Evolutionary conservation across 2,329 filamentous ascomycete species (phyloP), one percentile per base, ranked within the genome.

Genomic region (Cladobotryum mycophilum): DNA sequence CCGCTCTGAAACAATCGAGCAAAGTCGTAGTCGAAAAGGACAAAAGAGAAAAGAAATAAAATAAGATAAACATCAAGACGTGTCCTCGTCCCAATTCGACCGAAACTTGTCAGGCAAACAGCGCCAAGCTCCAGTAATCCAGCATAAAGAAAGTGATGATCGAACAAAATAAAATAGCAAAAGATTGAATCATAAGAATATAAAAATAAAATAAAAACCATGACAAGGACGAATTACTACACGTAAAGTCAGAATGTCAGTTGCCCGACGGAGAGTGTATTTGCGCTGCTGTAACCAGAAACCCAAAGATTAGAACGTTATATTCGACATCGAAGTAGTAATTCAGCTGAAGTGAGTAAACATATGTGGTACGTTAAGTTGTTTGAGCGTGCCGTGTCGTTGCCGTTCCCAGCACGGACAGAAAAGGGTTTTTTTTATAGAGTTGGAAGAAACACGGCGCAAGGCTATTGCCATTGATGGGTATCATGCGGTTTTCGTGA

Each of bases 401-500:
- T 46, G 33, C 33, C 43, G 15, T 41, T 49, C 37, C 40, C 15
- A 38, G 45, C 36, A 49, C 46, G 15, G n/a, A 33, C 37, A 30
- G n/a, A 42, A 17, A 17, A 17, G 13, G 41, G 11, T 45, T n/a
- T n/a, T n/a, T n/a, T n/a, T 17, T n/a, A 47, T 51, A 46, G 20
- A 20, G 37, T 46, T 52, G 40, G 45, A 34, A 33, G 38, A 45
- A 41, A 47, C 42, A 33, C 20, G 18, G 36, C 49, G 25, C 35
- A 15, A 5, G 11, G 36, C 40, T 14, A 11, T 53, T 49, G 57
- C 52, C 54, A 51, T 41, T 51, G 55, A 36, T 58, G 49, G 17
- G 55, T 52, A 22, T 60, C 58, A 35, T 54, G 59, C 36, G 51
- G 45, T 43, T 60, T 62, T 46, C 63, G 52, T n/a, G 41, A 43